phyloP scores from a whole-genome alignment of 257 asterid genomes.

The Petunia axillaris region DNA sequence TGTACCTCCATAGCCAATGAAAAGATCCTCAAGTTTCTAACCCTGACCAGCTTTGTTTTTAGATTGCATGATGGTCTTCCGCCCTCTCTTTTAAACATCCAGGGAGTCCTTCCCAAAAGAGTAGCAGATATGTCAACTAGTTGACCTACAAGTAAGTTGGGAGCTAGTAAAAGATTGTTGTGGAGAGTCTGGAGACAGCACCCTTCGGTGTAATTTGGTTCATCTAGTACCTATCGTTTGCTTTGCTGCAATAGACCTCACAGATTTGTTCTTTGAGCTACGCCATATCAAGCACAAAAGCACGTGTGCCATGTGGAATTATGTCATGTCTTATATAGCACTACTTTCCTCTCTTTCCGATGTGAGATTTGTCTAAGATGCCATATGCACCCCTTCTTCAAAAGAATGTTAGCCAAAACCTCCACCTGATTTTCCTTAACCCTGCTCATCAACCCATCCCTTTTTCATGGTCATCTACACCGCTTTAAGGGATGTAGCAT shows the following conservation, averaged over 20 bases:
- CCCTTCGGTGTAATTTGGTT: constrained; percentile 1
- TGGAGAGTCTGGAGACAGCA: neutral
- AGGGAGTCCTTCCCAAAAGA: neutral
- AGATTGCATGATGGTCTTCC: neutral
- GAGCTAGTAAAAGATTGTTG: neutral
- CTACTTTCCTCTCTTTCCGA: neutral
- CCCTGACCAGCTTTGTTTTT: neutral
- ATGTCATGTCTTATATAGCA: neutral
- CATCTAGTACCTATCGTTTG: neutral
- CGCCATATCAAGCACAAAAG: neutral
- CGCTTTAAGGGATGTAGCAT: neutral
- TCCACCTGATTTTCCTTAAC: neutral
- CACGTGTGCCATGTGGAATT: neutral
- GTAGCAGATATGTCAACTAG: neutral
- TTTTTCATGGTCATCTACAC: neutral
- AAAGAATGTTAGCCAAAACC: neutral
- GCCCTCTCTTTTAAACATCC: neutral
- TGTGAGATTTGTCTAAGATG: neutral
- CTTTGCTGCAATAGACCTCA: constrained; percentile 5
- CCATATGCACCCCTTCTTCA: neutral
- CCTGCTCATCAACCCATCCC: neutral
- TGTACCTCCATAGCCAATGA: neutral
- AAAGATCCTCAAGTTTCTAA: neutral
- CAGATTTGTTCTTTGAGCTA: neutral
- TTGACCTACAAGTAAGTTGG: neutral